A percentile compares a stretch with the other conserved stretches of the same genome.
Conservation (phyloP, 148 eudicot genomes). For the Polygonum maritimum region DNA sequence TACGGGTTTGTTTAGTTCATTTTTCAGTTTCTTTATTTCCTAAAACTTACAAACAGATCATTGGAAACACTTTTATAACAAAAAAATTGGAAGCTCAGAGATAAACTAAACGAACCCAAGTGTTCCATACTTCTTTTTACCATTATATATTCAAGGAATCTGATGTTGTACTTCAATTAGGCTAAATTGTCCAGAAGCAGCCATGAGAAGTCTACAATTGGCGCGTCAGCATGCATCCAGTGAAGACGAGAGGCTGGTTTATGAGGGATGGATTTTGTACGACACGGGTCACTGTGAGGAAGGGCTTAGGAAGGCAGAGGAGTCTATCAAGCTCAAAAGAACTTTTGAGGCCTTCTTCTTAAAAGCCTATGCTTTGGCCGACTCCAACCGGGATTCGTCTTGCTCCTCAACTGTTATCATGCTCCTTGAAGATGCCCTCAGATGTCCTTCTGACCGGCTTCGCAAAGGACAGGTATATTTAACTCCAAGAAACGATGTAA, state of each 20-base stretch:
- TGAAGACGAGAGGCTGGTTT: conserved; percentile 79
- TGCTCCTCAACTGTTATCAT: conserved; percentile 75
- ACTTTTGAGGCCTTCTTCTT: conserved; percentile 96
- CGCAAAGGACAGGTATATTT: conserved; percentile 90
- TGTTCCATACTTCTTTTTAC: background rate
- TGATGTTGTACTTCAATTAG: conserved; percentile 30
- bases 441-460: conserved; percentile 96
- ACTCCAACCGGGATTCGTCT: conserved; percentile 71
- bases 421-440: conserved; percentile 89
- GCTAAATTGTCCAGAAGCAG: conserved; percentile 95
- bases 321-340: conserved; percentile 74
- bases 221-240: conserved; percentile 84
- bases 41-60: no score
- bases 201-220: conserved; percentile 88
- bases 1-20: background rate
- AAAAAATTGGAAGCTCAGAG: no score
- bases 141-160: background rate
- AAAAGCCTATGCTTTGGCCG: conserved; percentile 97
- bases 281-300: conserved; percentile 93
- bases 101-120: background rate
- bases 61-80: no score
- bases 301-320: conserved; percentile 87
- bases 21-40: background rate
- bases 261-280: conserved; percentile 97
- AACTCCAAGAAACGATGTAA: background rate